A percentile compares a stretch with the other conserved stretches of the same genome.
Evolutionary conservation across 768 basidiomycete genomes (phyloP).

Genomic region (Podaxis sp.): DNA sequence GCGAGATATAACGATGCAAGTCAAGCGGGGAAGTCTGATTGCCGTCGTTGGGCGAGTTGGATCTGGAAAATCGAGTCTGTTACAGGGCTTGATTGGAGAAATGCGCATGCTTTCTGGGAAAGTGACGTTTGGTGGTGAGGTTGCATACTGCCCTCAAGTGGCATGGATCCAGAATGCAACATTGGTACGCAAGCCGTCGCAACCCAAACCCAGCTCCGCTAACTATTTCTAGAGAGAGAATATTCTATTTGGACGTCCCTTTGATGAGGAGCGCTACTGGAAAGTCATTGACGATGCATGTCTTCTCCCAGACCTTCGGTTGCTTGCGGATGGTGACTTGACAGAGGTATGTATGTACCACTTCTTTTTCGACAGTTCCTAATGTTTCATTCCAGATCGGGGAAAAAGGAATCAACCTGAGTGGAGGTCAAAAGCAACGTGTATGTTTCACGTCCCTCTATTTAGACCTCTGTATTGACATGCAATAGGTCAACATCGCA

Average conservation of each 20-base stretch:
- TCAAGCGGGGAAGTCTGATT: constrained; percentile 58
- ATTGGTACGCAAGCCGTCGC: constrained; percentile 37
- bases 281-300: constrained; percentile 55
- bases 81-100: constrained; percentile 69
- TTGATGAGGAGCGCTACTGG: constrained; percentile 69
- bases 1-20: constrained; percentile 45
- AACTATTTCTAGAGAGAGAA: constrained; percentile 52
- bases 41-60: constrained; percentile 73
- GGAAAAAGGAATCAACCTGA: constrained; percentile 68
- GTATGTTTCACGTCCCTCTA: constrained; percentile 26
- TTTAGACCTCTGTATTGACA: neutral
- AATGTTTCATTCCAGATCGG: constrained; percentile 47
- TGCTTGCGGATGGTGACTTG: constrained; percentile 68
- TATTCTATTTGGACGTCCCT: constrained; percentile 64
- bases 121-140: constrained; percentile 58
- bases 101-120: constrained; percentile 56
- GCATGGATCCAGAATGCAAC: constrained; percentile 79
- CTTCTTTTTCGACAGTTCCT: neutral
- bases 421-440: constrained; percentile 67
- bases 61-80: constrained; percentile 62
- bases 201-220: neutral
- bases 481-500: constrained; percentile 60
- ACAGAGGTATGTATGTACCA: constrained; percentile 51
- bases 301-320: constrained; percentile 61
- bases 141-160: constrained; percentile 72